Percentiles rank a stretch among this genome's conserved stretches.
Conservation (phyloP, 768 basidiomycete genomes). For the Dioszegia hungarica region DNA sequence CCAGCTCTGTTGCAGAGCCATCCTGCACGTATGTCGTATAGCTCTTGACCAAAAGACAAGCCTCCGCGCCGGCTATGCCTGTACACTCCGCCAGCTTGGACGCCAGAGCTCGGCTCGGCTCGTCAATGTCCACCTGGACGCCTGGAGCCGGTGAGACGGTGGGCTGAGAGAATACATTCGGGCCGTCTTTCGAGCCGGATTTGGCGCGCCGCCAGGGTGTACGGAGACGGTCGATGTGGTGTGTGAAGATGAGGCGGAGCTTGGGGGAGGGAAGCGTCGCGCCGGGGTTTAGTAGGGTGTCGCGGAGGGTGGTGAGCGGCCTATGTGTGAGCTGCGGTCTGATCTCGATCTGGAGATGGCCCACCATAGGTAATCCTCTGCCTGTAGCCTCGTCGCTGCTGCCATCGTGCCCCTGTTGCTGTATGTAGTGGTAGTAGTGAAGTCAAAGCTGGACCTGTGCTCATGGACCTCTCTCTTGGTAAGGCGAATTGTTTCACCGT, state of each 20-base stretch:
- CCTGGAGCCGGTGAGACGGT: slow-evolving; percentile 61
- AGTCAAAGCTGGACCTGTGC: no score
- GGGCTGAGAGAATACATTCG: slow-evolving; percentile 50
- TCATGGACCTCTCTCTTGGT: not conserved
- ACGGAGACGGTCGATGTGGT: slow-evolving; percentile 20
- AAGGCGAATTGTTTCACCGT: not conserved
- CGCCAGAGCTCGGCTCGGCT: slow-evolving; percentile 65
- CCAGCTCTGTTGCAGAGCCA: slow-evolving; percentile 53
- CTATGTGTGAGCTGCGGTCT: slow-evolving; percentile 4
- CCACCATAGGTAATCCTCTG: slow-evolving; percentile 29
- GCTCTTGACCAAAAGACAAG: slow-evolving; percentile 66
- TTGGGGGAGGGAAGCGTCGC: slow-evolving; percentile 19
- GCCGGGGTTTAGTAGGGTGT: slow-evolving; percentile 24
- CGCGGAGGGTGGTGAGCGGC: slow-evolving; percentile 31
- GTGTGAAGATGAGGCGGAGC: slow-evolving; percentile 16
- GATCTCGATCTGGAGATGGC: not conserved
- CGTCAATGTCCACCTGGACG: slow-evolving; percentile 60
- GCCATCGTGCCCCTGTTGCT: not conserved
- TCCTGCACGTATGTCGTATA: slow-evolving; percentile 62
- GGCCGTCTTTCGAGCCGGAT: slow-evolving; percentile 53
- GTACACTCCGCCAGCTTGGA: slow-evolving; percentile 68
- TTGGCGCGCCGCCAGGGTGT: slow-evolving; percentile 59
- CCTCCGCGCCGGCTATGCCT: slow-evolving; percentile 74
- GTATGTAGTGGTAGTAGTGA: no score
- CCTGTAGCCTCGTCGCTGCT: slow-evolving; percentile 2